Evolutionary conservation across 2,329 filamentous ascomycete genomes (phyloP), one percentile per base, ranked within the genome.

Genomic region (Hirsutella rhossiliensis): DNA sequence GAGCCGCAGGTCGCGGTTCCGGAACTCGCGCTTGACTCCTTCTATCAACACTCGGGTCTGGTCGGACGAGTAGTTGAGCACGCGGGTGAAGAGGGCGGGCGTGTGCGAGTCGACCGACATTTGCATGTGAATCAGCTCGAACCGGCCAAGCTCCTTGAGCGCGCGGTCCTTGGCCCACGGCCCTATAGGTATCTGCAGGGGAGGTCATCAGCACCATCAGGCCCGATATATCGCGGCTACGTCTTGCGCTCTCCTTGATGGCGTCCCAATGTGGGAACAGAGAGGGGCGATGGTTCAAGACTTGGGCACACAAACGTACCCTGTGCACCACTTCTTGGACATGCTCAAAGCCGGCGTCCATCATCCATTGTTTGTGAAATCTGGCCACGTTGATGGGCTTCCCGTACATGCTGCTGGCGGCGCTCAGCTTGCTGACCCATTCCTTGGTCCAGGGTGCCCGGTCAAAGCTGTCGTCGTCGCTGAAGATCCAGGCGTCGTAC

Each of bases 51-150:
- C 54, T 46, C 61, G 52, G 0, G 64, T 64, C 19, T 66, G 62
- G 36, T 71, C 66, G 11, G 66, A 54, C 1, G 63, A 54, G 44
- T 62, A 66, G 39, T 59, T 56, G 47, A 55, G 58, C 0, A 65
- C 62, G 1, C 64, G 56, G 0, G 63, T 62, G 46, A 67, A 64
- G 11, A 67, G 52, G 0, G 64, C 64, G 0, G 61, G 63, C 1
- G 62, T 65, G 43, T 67, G 62, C 11, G 64, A 66, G 39, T 63
- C 64, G 2, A 63, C 63, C 15, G 63, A 63, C 64, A 66, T 66
- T 43, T 66, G 62, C 63, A 66, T 65, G 38, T 67, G 62, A 0
- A 59, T 52, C 38, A 60, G 52, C 52, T 66, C 63, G 41, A 56
- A 65, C 1, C 52, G 51, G 32, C 62, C 62, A 0, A 65, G 48